These are phyloP conservation scores for Yamadazyma siamensis DNA, from an alignment of 1,139 yeast genomes.

Conservation along the genomic window DNA sequence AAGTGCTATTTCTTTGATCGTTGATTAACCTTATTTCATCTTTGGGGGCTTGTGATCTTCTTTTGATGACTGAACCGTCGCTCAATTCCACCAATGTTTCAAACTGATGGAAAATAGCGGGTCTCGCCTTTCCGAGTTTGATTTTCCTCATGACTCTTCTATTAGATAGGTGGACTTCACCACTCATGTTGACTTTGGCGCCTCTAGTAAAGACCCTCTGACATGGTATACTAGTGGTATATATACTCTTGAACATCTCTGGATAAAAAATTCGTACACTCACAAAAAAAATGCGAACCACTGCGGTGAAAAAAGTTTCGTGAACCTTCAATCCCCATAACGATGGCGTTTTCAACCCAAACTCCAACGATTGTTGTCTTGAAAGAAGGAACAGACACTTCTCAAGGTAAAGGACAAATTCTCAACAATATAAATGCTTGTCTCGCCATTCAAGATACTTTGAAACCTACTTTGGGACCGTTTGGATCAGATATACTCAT, in stretches of 20 bases:
- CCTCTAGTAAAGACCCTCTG: slow-evolving; percentile 17
- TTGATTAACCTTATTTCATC: slow-evolving; percentile 80
- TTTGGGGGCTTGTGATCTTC: slow-evolving; percentile 87
- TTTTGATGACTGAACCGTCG: slow-evolving; percentile 83
- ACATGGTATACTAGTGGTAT: neutral
- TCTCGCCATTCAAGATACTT: slow-evolving; percentile 92
- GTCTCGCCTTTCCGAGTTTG: slow-evolving; percentile 78
- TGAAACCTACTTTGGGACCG: slow-evolving; percentile 94
- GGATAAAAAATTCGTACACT: slow-evolving; percentile 3
- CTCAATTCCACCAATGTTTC: slow-evolving; percentile 83
- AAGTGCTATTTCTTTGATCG: slow-evolving; percentile 80
- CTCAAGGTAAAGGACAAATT: slow-evolving; percentile 95
- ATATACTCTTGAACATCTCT: slow-evolving; percentile 5
- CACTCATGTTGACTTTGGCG: slow-evolving; percentile 17
- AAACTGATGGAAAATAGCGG: slow-evolving; percentile 87
- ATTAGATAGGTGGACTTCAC: slow-evolving; percentile 42
- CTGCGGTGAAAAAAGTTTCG: too few relatives aligned
- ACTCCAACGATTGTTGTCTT: slow-evolving; percentile 96
- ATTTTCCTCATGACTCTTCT: slow-evolving; percentile 56
- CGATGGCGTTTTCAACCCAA: slow-evolving; percentile 85
- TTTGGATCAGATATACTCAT: slow-evolving; percentile 93
- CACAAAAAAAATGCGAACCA: slow-evolving; percentile 4
- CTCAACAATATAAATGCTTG: slow-evolving; percentile 95
- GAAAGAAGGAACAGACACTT: slow-evolving; percentile 95
- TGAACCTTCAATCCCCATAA: slow-evolving; percentile 1